phyloP scores from a whole-genome alignment of 768 basidiomycete genomes.

The Kwoniella heveanensis region DNA sequence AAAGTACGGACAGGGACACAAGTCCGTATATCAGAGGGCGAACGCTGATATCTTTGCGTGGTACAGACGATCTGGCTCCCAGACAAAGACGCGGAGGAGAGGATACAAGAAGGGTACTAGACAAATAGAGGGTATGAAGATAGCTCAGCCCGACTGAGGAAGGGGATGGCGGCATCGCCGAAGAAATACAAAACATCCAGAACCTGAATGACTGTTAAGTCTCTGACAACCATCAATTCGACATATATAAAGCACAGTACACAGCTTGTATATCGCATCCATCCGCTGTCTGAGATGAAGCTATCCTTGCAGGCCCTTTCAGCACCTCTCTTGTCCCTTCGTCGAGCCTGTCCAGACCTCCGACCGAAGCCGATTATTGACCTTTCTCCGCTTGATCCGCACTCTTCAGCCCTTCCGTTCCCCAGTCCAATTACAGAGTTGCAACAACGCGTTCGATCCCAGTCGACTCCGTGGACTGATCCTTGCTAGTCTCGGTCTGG shows the following conservation, averaged over 20 bases:
- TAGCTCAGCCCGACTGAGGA: background rate
- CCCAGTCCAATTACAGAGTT: too few relatives aligned
- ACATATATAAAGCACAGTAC: background rate
- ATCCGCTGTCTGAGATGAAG: slow-evolving; percentile 3
- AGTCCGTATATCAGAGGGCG: background rate
- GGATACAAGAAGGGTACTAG: slow-evolving; percentile 23
- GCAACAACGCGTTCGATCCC: too few relatives aligned
- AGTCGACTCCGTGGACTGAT: too few relatives aligned
- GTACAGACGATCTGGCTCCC: slow-evolving; percentile 68
- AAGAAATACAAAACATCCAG: background rate
- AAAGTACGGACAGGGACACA: too few relatives aligned
- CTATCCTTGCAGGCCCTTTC: too few relatives aligned
- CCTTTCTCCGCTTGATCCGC: too few relatives aligned
- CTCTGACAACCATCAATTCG: background rate
- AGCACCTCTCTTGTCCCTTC: too few relatives aligned
- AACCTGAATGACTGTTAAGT: background rate
- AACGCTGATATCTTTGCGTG: background rate
- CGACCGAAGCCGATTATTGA: too few relatives aligned
- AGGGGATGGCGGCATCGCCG: too few relatives aligned
- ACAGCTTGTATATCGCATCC: slow-evolving; percentile 7
- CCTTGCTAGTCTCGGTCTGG: too few relatives aligned
- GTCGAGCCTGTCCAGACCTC: slow-evolving; percentile 9
- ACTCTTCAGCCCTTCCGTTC: too few relatives aligned
- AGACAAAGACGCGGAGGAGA: slow-evolving; percentile 58
- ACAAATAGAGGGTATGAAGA: background rate